Evolutionary conservation across 176 grass and related monocot genomes (phyloP).

Genomic region (Eragrostis curvula): DNA sequence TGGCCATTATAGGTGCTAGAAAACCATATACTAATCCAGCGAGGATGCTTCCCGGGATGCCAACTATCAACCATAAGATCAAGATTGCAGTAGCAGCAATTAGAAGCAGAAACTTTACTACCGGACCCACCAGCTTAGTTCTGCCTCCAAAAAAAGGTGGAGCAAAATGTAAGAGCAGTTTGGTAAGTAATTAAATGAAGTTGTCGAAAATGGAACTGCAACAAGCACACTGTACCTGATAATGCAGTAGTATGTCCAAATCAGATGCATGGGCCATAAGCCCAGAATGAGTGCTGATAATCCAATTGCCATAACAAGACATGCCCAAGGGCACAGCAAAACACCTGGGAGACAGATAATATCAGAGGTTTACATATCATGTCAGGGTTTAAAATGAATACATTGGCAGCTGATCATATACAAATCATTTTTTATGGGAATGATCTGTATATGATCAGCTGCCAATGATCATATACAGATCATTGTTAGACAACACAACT

Average conservation of each 20-base stretch:
- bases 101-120: conserved; percentile 81
- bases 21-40: conserved; percentile 81
- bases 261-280: conserved; percentile 85
- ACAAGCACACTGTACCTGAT: conserved; percentile 64
- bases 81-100: conserved; percentile 61
- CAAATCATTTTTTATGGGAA: too few species aligned
- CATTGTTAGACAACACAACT: background rate
- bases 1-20: conserved; percentile 89
- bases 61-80: conserved; percentile 71
- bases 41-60: conserved; percentile 73
- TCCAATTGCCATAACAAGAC: conserved; percentile 87
- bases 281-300: conserved; percentile 86
- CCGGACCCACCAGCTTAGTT: conserved; percentile 84
- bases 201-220: background rate
- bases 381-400: conserved; percentile 4
- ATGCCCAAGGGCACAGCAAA: conserved; percentile 78
- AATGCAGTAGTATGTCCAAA: conserved; percentile 95
- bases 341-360: conserved; percentile 56
- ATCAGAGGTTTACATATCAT: background rate
- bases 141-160: conserved; percentile 66
- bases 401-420: background rate
- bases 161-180: conserved; percentile 40
- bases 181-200: conserved; percentile 11
- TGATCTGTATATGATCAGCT: too few species aligned
- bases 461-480: too few species aligned